Percentiles rank a stretch among this genome's conserved stretches.
These are phyloP conservation scores for Talaromyces borbonicus DNA, from an alignment of 495 filamentous ascomycete species.

Conservation along the genomic window DNA sequence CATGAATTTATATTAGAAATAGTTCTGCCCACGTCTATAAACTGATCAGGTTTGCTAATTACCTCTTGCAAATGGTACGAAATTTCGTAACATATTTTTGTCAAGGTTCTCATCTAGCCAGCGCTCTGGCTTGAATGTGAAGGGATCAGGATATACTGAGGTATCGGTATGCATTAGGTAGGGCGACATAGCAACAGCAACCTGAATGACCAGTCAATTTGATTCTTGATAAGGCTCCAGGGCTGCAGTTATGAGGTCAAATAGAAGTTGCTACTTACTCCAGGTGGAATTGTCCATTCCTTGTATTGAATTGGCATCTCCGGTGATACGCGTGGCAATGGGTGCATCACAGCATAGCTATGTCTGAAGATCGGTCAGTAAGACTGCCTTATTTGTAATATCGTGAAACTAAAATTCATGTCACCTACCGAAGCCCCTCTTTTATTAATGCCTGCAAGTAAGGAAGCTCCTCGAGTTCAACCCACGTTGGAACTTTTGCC, in stretches of 20 bases:
- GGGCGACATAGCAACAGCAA: conserved; percentile 37
- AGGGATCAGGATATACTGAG: conserved; percentile 35
- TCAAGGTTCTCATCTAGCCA: conserved; percentile 28
- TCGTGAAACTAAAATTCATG: too few species aligned
- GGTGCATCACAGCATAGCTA: conserved; percentile 31
- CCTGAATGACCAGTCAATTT: conserved; percentile 11
- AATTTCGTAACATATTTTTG: conserved; percentile 20
- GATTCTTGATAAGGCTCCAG: conserved; percentile 6
- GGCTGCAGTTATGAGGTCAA: too few species aligned
- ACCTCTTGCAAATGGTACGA: conserved; percentile 31
- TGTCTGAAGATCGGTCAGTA: conserved; percentile 20
- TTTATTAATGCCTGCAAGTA: conserved; percentile 25
- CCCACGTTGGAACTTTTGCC: conserved; percentile 17
- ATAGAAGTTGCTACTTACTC: conserved; percentile 12
- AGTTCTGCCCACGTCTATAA: not conserved
- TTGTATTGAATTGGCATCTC: conserved; percentile 28
- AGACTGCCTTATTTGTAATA: not conserved
- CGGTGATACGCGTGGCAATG: conserved; percentile 33
- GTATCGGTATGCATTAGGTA: conserved; percentile 39
- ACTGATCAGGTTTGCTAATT: not conserved
- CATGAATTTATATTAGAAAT: not conserved
- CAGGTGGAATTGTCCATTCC: conserved; percentile 25
- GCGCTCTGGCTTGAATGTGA: conserved; percentile 38
- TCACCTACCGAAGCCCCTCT: conserved; percentile 7
- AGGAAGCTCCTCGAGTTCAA: conserved; percentile 39